A percentile compares a stretch with the other conserved stretches of the same genome.
Conservation (phyloP, 1,284 basidiomycete species). For the Naganishia sp. region DNA sequence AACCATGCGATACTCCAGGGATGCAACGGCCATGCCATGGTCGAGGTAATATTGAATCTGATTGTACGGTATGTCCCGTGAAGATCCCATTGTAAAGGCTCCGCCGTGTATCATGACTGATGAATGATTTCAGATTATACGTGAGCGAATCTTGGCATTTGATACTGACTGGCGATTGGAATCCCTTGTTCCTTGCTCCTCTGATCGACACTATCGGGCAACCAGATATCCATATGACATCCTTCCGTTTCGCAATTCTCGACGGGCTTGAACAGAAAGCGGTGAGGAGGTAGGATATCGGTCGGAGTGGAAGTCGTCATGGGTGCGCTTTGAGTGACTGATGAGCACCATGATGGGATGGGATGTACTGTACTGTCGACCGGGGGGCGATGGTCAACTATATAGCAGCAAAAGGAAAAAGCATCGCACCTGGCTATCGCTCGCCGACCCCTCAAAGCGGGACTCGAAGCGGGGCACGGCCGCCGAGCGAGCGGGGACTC, state of each 20-base stretch:
- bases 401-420: neutral
- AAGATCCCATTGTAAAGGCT: conserved; percentile 33
- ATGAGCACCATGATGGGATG: neutral
- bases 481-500: conserved; percentile 2
- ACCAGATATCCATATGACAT: conserved; percentile 37
- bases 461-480: conserved; percentile 8
- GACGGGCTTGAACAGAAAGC: conserved; percentile 35
- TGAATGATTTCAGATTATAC: neutral
- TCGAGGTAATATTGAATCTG: conserved; percentile 35
- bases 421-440: neutral
- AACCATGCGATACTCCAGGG: conserved; percentile 36
- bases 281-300: conserved; percentile 9
- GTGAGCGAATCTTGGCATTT: neutral
- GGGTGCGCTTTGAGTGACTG: neutral
- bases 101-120: conserved; percentile 38
- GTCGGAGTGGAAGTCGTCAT: neutral
- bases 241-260: conserved; percentile 32
- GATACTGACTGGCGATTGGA: conserved; percentile 13
- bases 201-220: conserved; percentile 24
- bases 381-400: neutral
- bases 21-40: conserved; percentile 34
- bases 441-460: neutral
- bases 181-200: neutral
- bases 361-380: neutral
- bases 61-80: conserved; percentile 31